These are phyloP conservation scores for Aspergillus fischeri DNA, from an alignment of 2,329 filamentous ascomycete species.

Conservation along the genomic window DNA sequence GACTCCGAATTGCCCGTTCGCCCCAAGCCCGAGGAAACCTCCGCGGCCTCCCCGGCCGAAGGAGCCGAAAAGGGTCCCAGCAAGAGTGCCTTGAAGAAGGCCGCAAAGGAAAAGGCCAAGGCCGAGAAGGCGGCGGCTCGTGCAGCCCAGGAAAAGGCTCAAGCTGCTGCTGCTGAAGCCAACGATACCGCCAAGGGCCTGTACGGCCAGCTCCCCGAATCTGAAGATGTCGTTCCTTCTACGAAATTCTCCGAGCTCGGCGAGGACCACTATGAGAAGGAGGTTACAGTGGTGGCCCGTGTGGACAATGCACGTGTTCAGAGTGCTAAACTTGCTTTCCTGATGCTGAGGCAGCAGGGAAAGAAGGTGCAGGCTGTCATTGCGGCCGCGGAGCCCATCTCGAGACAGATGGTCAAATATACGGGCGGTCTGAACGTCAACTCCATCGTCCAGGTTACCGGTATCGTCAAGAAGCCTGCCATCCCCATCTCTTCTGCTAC, in stretches of 20 bases:
- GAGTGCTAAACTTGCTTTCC: constrained; percentile 84
- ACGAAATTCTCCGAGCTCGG: constrained; percentile 52
- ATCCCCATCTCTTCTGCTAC: constrained; percentile 86
- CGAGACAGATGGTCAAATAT: constrained; percentile 94
- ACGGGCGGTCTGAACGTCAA: constrained; percentile 69
- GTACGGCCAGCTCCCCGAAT: constrained; percentile 68
- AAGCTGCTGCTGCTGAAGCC: constrained; percentile 61
- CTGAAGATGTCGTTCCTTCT: constrained; percentile 58
- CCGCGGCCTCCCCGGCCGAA: constrained; percentile 29
- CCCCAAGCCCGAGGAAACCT: constrained; percentile 36
- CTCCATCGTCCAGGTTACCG: constrained; percentile 78
- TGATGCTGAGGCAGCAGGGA: constrained; percentile 75
- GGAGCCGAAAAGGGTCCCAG: constrained; percentile 42
- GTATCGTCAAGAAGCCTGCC: constrained; percentile 71
- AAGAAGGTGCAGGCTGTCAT: constrained; percentile 80
- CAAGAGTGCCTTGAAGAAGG: constrained; percentile 82
- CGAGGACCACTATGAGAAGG: constrained; percentile 63
- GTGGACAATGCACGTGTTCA: constrained; percentile 86
- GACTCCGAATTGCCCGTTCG: constrained; percentile 38
- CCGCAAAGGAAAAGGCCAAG: constrained; percentile 85
- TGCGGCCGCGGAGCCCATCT: constrained; percentile 60
- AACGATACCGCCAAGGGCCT: constrained; percentile 62
- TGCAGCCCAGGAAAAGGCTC: constrained; percentile 70
- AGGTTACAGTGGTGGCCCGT: constrained; percentile 72
- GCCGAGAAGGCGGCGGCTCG: constrained; percentile 68